Percentiles rank a stretch among this genome's conserved stretches.
Conservation (phyloP, 345 rosid species). For the Acer negundo region DNA sequence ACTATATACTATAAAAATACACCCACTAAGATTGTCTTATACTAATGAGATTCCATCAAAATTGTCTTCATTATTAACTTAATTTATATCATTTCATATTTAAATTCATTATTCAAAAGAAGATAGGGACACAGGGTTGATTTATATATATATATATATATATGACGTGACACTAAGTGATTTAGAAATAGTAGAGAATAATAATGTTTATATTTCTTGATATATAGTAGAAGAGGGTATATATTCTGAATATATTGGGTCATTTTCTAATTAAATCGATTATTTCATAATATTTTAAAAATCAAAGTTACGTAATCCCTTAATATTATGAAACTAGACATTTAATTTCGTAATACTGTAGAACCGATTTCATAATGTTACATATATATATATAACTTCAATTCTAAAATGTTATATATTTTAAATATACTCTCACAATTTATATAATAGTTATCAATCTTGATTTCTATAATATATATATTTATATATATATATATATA, state of each 20-base stretch:
- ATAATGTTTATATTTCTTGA: neutral
- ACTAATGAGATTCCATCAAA: constrained; percentile 17
- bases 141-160: constrained; percentile 11
- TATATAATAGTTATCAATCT: neutral
- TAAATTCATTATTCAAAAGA: constrained; percentile 11
- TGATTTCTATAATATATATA: too few species aligned
- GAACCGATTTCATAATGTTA: too few species aligned
- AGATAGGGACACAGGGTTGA: constrained; percentile 11
- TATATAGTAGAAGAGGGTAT: too few species aligned
- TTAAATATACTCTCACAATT: neutral
- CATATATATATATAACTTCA: too few species aligned
- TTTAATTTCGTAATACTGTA: too few species aligned
- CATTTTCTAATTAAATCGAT: too few species aligned
- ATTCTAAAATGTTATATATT: too few species aligned
- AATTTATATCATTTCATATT: neutral
- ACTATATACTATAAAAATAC: neutral
- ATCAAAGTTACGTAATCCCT: too few species aligned
- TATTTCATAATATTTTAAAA: too few species aligned
- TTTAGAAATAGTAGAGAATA: constrained; percentile 8
- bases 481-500: too few species aligned
- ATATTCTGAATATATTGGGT: too few species aligned
- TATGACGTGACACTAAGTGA: constrained; percentile 40
- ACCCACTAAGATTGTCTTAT: constrained; percentile 23
- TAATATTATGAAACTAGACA: too few species aligned
- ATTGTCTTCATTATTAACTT: constrained; percentile 19